Evolutionary conservation across 2,329 filamentous ascomycete genomes (phyloP).

Genomic region (Cladosporium halotolerans): DNA sequence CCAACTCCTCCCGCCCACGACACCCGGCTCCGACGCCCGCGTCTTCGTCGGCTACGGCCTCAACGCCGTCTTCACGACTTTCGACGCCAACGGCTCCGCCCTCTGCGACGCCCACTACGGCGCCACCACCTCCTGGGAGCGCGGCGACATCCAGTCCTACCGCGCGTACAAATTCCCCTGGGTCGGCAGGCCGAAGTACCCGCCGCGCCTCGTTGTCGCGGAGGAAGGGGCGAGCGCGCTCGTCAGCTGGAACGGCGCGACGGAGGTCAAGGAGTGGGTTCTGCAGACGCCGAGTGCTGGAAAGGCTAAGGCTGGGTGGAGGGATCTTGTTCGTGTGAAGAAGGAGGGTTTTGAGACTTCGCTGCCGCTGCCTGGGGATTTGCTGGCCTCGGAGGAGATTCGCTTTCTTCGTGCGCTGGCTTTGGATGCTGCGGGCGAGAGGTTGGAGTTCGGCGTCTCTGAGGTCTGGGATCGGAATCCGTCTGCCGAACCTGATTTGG

Average conservation of each 20-base stretch:
- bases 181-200: constrained; percentile 18
- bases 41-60: constrained; percentile 25
- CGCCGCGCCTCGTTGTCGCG: constrained; percentile 12
- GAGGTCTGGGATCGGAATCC: not conserved
- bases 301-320: constrained; percentile 13
- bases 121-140: constrained; percentile 21
- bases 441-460: constrained; percentile 21
- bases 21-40: constrained; percentile 10
- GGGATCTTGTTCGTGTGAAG: constrained; percentile 11
- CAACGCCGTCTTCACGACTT: constrained; percentile 24
- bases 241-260: constrained; percentile 27
- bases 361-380: not conserved
- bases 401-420: constrained; percentile 26
- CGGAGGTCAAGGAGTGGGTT: constrained; percentile 19
- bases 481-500: too few species aligned
- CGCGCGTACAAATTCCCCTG: constrained; percentile 23
- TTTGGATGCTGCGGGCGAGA: constrained; percentile 17
- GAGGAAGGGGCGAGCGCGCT: constrained; percentile 11
- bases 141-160: constrained; percentile 25
- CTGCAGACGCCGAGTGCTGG: constrained; percentile 12
- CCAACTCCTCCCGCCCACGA: constrained; percentile 15
- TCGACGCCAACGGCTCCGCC: constrained; percentile 19
- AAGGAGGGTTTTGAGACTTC: constrained; percentile 21
- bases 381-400: too few species aligned
- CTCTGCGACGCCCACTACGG: constrained; percentile 25